Conservation (phyloP, 257 asterid species). For the Pogostemon cablin region DNA sequence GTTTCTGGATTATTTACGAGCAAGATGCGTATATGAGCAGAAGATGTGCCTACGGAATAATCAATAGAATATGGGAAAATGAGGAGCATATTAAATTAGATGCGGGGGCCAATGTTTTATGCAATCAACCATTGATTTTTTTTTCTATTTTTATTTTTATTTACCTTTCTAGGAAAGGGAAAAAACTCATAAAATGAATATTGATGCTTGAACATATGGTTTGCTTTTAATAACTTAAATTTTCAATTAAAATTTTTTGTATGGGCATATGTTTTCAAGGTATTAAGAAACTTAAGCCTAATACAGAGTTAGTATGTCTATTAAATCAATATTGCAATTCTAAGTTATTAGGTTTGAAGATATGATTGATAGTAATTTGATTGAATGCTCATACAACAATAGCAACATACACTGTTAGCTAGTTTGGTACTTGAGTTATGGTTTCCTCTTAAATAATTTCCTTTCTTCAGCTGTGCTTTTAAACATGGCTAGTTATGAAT, state of each 20-base stretch:
- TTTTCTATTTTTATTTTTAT: neutral
- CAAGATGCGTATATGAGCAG: neutral
- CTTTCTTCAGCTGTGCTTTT: conserved; percentile 15
- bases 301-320: neutral
- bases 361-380: neutral
- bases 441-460: conserved; percentile 4
- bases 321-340: conserved; percentile 18
- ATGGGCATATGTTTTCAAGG: conserved; percentile 1
- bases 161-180: neutral
- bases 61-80: neutral
- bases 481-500: conserved; percentile 25
- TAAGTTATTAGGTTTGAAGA: neutral
- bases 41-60: conserved; percentile 4
- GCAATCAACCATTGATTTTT: neutral
- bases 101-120: neutral
- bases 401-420: conserved; percentile 18
- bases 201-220: conserved; percentile 9
- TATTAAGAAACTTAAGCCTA: neutral
- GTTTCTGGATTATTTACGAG: neutral
- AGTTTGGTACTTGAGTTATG: conserved; percentile 5
- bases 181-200: neutral
- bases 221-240: conserved; percentile 2
- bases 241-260: neutral
- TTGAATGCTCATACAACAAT: neutral
- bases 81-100: neutral